Evolutionary conservation across 2,329 filamentous ascomycete genomes (phyloP), one percentile per base, ranked within the genome.

Genomic region (Microascus cirrosus): DNA sequence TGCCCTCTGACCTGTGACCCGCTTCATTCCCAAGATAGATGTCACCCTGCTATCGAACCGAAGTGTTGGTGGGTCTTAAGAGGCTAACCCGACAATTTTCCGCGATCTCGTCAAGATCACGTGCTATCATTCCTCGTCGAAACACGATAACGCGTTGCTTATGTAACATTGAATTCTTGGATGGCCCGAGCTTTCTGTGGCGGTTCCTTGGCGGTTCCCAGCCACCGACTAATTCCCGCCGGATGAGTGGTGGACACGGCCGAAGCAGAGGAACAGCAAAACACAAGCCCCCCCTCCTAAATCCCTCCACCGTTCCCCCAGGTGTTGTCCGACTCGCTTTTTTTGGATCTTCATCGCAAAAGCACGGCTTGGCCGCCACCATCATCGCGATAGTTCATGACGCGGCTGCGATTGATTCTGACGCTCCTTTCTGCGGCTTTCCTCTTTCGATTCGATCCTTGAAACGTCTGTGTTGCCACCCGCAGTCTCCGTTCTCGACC

Each of bases 131-230:
- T n/a, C n/a, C 10, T n/a, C 13, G n/a, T 45, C 15, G 28, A 32
- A 8, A 32, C 3, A 42, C 18, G 10, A 13, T 42, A 3, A n/a
- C 12, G n/a, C 12, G 6, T 10, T 13, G 45, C 20, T 50, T 50
- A 50, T 50, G 45, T 50, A 50, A 50, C 22, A 12, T 10, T n/a
- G 20, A n/a, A 32, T 36, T 53, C 28, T 48, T 57, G 39, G 39
- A 48, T 57, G 55, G 55, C 48, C 55, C 55, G 48, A 53, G 55
- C 55, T 52, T 32, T 36, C 51, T 54, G 50, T 53, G 56, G 50
- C 56, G 56, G 56, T 20, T 53, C 50, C 50, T 50, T 58, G 56
- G 56, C 56, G 56, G 56, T 25, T 58, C 56, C 56, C 56, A 58
- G 56, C 56, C 56, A 58, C 56, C 56, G 50, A 52, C 28, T 53